Evolutionary conservation across 2,329 filamentous ascomycete genomes (phyloP).

Genomic region (Cytospora mali): DNA sequence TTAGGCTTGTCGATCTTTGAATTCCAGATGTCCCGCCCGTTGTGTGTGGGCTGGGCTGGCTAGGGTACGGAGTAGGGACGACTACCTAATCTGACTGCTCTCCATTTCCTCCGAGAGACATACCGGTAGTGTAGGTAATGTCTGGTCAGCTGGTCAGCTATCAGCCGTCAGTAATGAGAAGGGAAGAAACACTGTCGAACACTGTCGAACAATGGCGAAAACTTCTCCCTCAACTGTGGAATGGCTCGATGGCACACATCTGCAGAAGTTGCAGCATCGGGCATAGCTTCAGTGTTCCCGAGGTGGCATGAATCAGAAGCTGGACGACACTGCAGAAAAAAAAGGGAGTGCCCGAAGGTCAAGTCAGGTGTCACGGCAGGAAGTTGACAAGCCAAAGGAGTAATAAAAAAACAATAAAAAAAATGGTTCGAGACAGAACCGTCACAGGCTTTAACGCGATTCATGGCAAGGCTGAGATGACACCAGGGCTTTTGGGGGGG

Average conservation of each 20-base stretch:
- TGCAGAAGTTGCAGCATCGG: slow-evolving; percentile 17
- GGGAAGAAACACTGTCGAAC: slow-evolving; percentile 13
- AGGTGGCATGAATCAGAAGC: slow-evolving; percentile 7
- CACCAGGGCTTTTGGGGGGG: too few species aligned
- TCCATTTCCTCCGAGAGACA: too few species aligned
- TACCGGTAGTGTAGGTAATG: too few species aligned
- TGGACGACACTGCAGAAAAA: slow-evolving; percentile 14
- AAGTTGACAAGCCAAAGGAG: neutral
- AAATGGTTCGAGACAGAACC: neutral
- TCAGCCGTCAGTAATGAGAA: neutral
- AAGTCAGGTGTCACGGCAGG: slow-evolving; percentile 20
- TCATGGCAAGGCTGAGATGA: slow-evolving; percentile 18
- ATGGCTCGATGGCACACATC: slow-evolving; percentile 6
- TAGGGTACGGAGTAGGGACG: too few species aligned
- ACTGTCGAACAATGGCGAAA: neutral
- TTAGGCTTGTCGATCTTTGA: neutral
- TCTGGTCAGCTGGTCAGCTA: too few species aligned
- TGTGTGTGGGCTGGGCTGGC: too few species aligned
- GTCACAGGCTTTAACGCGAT: neutral
- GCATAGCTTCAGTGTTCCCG: slow-evolving; percentile 21
- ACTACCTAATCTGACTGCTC: too few species aligned
- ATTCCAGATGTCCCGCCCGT: too few species aligned
- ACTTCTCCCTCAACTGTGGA: neutral
- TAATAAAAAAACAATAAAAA: too few species aligned
- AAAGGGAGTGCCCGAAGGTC: slow-evolving; percentile 18